Base-by-base conservation (phyloP, 805 yeast species). In the Limtongia smithiae region DNA sequence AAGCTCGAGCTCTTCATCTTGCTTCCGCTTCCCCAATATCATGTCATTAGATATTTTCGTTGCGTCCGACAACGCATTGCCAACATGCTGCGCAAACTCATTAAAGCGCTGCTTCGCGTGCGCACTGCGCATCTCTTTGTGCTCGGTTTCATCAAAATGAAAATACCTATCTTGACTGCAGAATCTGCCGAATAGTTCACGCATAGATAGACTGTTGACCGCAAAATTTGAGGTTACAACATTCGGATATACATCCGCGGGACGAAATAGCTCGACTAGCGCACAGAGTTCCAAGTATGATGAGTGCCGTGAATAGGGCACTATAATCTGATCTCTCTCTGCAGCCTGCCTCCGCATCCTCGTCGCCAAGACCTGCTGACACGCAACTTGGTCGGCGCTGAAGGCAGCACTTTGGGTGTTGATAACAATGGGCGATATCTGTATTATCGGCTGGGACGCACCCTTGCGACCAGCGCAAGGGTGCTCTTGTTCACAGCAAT, bases 231-330 rank as follows among this genome's bases (percentile, higher is more conserved):
- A 1, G 70, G 65, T 32, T 65, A 52, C 71, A n/a, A 65, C 66
- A 40, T 74, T 70, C 0, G 79, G 79, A 41, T 65, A 73, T 0
- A 76, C 76, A 41, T 73, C 73, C 11, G 46, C 56, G 0, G 77
- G 76, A 8, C 50, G 60, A 44, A 76, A 70, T 28, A 62, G 35
- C 4, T 62, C 51, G 1, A 76, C 58, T 11, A 76, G 68, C 8
- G 65, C 46, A 15, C 62, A 50, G 14, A 68, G 62, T 54, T 76
- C 80, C 6, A 65, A 41, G 48, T 67, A 76, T 1, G 79, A 73
- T 1, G 79, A 73, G 51, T 76, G 80, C 37, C 79, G 59, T 3
- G 78, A 73, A 55, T 70, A 76, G 6, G 72, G 58, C 14, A 72
- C 65, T 39, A 63, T 63, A 2, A 75, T 49, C 9, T 66, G 69